Evolutionary conservation across 495 filamentous ascomycete genomes (phyloP).

Genomic region (Aspergillus sclerotiicarbonarius): DNA sequence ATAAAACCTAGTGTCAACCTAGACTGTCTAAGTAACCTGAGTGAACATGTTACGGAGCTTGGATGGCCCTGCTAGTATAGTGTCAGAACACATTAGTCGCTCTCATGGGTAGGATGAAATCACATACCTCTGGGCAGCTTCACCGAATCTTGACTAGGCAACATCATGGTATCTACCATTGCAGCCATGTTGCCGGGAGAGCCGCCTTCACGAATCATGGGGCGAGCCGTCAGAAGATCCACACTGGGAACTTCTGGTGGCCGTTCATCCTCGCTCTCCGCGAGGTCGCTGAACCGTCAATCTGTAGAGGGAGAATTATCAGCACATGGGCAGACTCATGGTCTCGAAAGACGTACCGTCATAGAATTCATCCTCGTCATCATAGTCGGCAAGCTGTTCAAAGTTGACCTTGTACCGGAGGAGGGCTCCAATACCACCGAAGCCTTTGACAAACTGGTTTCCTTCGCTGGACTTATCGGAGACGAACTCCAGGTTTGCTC

Average conservation of each 20-base stretch:
- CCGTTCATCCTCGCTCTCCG: conserved; percentile 78
- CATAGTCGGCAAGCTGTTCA: conserved; percentile 91
- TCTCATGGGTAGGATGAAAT: background rate
- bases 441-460: conserved; percentile 99
- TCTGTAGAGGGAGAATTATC: conserved; percentile 47
- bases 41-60: conserved; percentile 41
- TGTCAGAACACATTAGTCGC: background rate
- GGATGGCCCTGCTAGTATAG: conserved; percentile 39
- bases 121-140: conserved; percentile 41
- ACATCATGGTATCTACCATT: conserved; percentile 29
- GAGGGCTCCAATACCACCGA: conserved; percentile 95
- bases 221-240: conserved; percentile 61
- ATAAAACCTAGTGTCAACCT: conserved; percentile 32
- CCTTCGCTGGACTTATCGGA: conserved; percentile 95
- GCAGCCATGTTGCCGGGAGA: conserved; percentile 36
- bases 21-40: conserved; percentile 27
- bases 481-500: conserved; percentile 94
- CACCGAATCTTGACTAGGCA: conserved; percentile 33
- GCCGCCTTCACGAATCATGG: conserved; percentile 39
- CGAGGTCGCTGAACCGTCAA: conserved; percentile 94
- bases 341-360: conserved; percentile 61
- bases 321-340: conserved; percentile 13
- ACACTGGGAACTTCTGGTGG: conserved; percentile 71
- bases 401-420: conserved; percentile 99
- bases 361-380: conserved; percentile 98